Evolutionary conservation across 2,329 filamentous ascomycete genomes (phyloP), one percentile per base, ranked within the genome.

Genomic region (Trichoderma simmonsii): DNA sequence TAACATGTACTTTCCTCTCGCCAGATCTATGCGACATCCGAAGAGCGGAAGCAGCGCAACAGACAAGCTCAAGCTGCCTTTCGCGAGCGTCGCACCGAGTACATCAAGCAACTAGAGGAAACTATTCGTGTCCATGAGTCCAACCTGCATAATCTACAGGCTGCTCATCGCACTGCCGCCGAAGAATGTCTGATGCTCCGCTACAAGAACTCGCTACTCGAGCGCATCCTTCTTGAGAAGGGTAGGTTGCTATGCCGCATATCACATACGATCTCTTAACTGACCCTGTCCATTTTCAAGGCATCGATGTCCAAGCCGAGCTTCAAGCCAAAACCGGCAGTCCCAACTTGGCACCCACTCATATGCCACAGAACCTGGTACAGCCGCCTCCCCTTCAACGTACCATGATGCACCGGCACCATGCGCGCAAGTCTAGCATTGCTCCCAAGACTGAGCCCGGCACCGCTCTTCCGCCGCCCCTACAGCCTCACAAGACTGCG

Each of bases 111-210:
- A 82, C 89, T 99, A 30, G 96, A 99, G 84, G 94, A 95, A 77
- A 97, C 95, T 71, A 98, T 99, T 83, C 95, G 96, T 79, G 93
- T 96, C 77, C 95, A 98, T 86, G 96, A 99, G 83, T 94, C 97
- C 78, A 95, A 94, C 77, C 87, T 98, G 71, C 93, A 97, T 77
- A 97, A 91, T 78, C 87, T 99, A 73, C 96, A 98, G 83, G 93
- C 95, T 79, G 97, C 94, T 75, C 96, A 98, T 80, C 93, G 96
- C 77, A 95, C 90, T 78, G 96, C 96, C 72, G 94, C 95, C 72
- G 96, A 98, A 82, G 96, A 98, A 83, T 98, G 96, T 81, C 84
- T 98, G 79, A 98, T 99, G 96, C 87, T 99, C 77, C 92, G 96
- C 72, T 99, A 98, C 83, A 98, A 98, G 86, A 99, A 98, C 82